Base-by-base conservation (phyloP, 2,329 filamentous ascomycete genomes). In the Epichloe gansuensis region DNA sequence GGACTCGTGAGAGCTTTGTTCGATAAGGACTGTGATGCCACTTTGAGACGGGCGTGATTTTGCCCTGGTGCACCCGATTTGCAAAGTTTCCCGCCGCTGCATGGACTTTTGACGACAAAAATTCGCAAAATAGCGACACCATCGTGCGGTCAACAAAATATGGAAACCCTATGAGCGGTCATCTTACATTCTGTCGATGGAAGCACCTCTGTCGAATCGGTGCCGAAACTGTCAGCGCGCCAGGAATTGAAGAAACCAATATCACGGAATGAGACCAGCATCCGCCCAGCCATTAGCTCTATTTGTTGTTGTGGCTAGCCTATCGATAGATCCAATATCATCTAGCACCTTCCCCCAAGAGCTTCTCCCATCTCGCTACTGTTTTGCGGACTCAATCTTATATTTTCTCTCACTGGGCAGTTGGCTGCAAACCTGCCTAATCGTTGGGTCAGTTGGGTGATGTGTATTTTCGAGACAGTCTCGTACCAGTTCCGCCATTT, bases 361-460 rank as follows among this genome's bases (percentile, higher is more conserved):
- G 79, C 74, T 45, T 69, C 69, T 40, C 84, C 71, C 84, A 89
- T 89, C 5, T 72, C 74, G 52, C 68, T 68, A 77, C 25, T 84
- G 84, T 65, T 87, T 76, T 47, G 87, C 70, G 46, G 82, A 77
- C 45, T 81, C 60, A 55, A 89, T 70, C 42, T 77, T 61, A 65
- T 77, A 87, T 6, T 67, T 61, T 64, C 87, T 85, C 0, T 73
- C 68, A 34, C 82, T 31, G 31, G 31, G 31, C 31, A 31, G 31
- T 7, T 31, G 31, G 31, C 31, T 31, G 31, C 31, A 31, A 31
- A 31, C 9, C 9, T 31, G 31, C 31, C 31, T 31, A 31, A 8
- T 4, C 8, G 31, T 39, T 15, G 21, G 21, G 34, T 21, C 23
- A 43, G 42, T 45, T 45, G 25, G 39, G 23, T 50, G 25, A 23